Percentiles rank a stretch among this genome's conserved stretches.
Conservation (phyloP, 352 stramenopile genomes). For the Plasmopara muralis region DNA sequence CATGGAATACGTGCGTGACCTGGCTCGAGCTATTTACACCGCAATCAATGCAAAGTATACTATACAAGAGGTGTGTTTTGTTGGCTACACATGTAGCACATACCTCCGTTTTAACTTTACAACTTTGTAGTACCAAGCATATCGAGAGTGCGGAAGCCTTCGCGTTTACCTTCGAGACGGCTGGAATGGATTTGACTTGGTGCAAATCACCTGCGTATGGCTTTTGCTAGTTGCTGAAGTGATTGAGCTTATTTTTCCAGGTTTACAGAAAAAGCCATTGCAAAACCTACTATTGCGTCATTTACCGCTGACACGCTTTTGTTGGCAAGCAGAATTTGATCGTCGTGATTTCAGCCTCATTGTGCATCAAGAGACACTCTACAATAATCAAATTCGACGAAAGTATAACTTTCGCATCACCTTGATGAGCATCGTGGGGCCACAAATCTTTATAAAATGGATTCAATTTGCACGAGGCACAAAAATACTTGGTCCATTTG, state of each 20-base stretch:
- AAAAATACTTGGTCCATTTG: conserved; percentile 58
- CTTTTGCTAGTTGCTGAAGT: conserved; percentile 50
- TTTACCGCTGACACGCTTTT: neutral
- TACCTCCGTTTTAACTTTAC: neutral
- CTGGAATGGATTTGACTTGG: conserved; percentile 74
- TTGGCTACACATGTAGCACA: neutral
- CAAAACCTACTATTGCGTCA: neutral
- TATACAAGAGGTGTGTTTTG: conserved; percentile 42
- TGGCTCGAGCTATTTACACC: conserved; percentile 45
- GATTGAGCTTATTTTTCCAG: conserved; percentile 28
- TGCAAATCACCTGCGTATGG: conserved; percentile 72
- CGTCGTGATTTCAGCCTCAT: conserved; percentile 42
- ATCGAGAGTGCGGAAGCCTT: conserved; percentile 44
- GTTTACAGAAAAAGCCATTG: neutral
- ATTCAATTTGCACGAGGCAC: conserved; percentile 75
- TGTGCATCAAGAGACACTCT: conserved; percentile 58
- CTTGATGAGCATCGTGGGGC: conserved; percentile 70
- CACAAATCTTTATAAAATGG: conserved; percentile 77
- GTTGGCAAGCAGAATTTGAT: conserved; percentile 6
- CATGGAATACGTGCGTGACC: conserved; percentile 57
- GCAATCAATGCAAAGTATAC: conserved; percentile 68
- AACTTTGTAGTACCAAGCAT: conserved; percentile 29
- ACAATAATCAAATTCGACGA: conserved; percentile 44
- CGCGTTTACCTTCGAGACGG: conserved; percentile 57
- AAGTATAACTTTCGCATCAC: conserved; percentile 69